Percentiles rank a stretch among this genome's conserved stretches.
Conservation (phyloP, 2,329 filamentous ascomycete species). For the Ceratocystis diversiconidia region DNA sequence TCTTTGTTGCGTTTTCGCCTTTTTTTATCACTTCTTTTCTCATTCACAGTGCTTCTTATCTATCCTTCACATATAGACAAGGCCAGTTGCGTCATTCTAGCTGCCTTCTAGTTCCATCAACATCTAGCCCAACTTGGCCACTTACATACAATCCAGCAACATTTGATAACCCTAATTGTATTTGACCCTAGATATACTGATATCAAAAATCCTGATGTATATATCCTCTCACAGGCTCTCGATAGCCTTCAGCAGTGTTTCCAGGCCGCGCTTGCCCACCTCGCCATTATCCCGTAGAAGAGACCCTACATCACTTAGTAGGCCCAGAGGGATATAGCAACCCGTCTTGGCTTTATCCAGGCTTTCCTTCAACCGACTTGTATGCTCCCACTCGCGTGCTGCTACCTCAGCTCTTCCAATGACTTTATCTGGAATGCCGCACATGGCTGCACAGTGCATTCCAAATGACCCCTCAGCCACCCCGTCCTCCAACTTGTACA, state of each 20-base stretch:
- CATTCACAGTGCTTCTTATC: not conserved
- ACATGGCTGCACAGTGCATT: conserved; percentile 99
- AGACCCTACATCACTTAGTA: conserved; percentile 77
- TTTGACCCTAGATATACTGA: not conserved
- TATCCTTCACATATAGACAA: not conserved
- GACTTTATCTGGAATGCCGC: conserved; percentile 70
- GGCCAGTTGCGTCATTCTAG: not conserved
- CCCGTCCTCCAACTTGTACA: conserved; percentile 86
- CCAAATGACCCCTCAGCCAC: conserved; percentile 94
- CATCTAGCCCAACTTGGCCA: not conserved
- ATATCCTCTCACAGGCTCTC: conserved; percentile 30
- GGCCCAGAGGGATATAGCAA: conserved; percentile 68
- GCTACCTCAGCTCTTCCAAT: conserved; percentile 80
- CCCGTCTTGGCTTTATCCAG: conserved; percentile 66
- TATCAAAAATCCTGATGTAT: not conserved
- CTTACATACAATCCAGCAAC: not conserved
- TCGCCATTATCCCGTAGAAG: conserved; percentile 48
- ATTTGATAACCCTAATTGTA: not conserved
- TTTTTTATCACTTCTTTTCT: not conserved
- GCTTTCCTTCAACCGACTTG: conserved; percentile 75
- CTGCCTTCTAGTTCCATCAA: not conserved
- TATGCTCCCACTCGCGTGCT: conserved; percentile 89
- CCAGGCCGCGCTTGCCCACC: conserved; percentile 37
- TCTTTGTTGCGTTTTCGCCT: not conserved
- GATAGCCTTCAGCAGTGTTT: conserved; percentile 47